Evolutionary conservation across 805 yeast genomes (phyloP), one percentile per base, ranked within the genome.

Genomic region (Candida pseudofarinosa): DNA sequence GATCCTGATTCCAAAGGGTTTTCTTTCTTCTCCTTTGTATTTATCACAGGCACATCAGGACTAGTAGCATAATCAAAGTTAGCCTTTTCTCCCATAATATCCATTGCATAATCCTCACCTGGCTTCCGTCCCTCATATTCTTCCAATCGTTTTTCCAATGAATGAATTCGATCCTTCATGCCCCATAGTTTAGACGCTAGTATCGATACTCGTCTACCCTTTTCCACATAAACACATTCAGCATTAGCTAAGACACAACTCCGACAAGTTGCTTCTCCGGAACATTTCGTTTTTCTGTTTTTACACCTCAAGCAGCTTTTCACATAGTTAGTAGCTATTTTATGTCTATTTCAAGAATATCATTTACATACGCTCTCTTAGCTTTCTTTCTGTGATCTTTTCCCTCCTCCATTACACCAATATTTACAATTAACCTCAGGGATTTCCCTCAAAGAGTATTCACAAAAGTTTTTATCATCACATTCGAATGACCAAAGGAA

Each of bases 241-340:
- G 26, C 15, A 6, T 50, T 46, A 2, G 45, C 42, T 3, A 38
- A 32, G 3, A 40, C n/a, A 39, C 64, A 60, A 1, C 52, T 20
- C 12, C 42, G 41, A 41, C 65, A 60, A 1, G 65, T 64, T n/a
- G 35, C 37, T 12, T 42, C 46, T 0, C 64, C 64, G 2, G 58
- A 45, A 37, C 65, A 60, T 39, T 57, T 56, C 1, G 62, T 56
- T 45, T 59, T 60, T 13, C 65, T 42, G 12, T 35, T 38, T 19
- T 56, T 45, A 38, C 65, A 60, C 23, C 63, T 45, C 2, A 45
- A 38, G 43, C 65, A 60, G 28, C 28, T 23, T 23, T 23, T 6
- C 10, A 23, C 6, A 23, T 7, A 23, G 28, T 23, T 23, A 23
- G 28, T 23, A 23, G 10, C 28, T 23, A 10, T 23, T 6, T 23